A percentile compares a stretch with the other conserved stretches of the same genome.
Conservation (phyloP, 176 grass and related monocot species). For the bread wheat (Triticum aestivum) region IWGSC_CS_RefSeq_v2.1 NC_057810.1:305726503-305727002, state of each 20-base stretch:
- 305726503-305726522: neutral
- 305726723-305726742: neutral
- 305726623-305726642: neutral
- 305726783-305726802: neutral
- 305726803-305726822: neutral
- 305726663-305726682: neutral
- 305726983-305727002: neutral
- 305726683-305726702: neutral
- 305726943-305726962: neutral
- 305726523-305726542: neutral
- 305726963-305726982: neutral
- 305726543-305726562: neutral
- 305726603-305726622: neutral
- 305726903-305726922: neutral
- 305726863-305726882: neutral
- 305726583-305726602: neutral
- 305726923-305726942: neutral
- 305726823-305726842: neutral
- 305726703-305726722: neutral
- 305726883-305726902: slow-evolving; percentile 16
- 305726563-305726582: neutral
- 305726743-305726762: neutral
- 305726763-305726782: neutral
- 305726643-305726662: neutral
- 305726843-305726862: neutral